Percentiles rank a stretch among this genome's conserved stretches.
phyloP scores from a whole-genome alignment of 2,329 filamentous ascomycete genomes.

The Trichoderma asperellum region DNA sequence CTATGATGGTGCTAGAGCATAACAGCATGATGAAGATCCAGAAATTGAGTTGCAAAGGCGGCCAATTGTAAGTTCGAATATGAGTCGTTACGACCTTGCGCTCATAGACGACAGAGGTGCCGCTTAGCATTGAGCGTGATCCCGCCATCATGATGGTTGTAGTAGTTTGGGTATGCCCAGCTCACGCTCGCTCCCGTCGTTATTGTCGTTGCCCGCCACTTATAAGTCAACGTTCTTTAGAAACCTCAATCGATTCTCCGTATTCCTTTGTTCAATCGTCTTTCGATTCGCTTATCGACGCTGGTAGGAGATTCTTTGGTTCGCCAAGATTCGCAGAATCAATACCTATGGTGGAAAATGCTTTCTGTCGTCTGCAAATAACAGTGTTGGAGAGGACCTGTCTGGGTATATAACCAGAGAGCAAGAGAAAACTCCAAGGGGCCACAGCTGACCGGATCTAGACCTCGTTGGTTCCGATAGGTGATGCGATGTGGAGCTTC shows the following conservation, averaged over 20 bases:
- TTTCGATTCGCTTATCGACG: not conserved
- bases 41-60: constrained; percentile 66
- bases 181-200: not conserved
- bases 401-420: constrained; percentile 20
- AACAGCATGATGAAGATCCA: constrained; percentile 70
- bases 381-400: not conserved
- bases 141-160: constrained; percentile 16
- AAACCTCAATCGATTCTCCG: not conserved
- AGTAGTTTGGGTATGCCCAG: not conserved
- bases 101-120: constrained; percentile 50
- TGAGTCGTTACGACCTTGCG: constrained; percentile 47
- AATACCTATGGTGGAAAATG: not conserved
- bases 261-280: not conserved
- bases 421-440: constrained; percentile 11
- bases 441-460: constrained; percentile 23
- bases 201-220: not conserved
- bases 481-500: constrained; percentile 18
- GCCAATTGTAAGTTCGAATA: constrained; percentile 69
- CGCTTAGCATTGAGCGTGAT: constrained; percentile 35
- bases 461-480: constrained; percentile 21
- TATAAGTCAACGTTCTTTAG: not conserved
- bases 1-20: constrained; percentile 61
- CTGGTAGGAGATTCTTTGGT: not conserved
- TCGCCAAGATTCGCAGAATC: not conserved
- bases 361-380: not conserved